Percentiles rank a stretch among this genome's conserved stretches.
Evolutionary conservation across 2,329 filamentous ascomycete species (phyloP).

Genomic region (Monilinia fructigena): DNA sequence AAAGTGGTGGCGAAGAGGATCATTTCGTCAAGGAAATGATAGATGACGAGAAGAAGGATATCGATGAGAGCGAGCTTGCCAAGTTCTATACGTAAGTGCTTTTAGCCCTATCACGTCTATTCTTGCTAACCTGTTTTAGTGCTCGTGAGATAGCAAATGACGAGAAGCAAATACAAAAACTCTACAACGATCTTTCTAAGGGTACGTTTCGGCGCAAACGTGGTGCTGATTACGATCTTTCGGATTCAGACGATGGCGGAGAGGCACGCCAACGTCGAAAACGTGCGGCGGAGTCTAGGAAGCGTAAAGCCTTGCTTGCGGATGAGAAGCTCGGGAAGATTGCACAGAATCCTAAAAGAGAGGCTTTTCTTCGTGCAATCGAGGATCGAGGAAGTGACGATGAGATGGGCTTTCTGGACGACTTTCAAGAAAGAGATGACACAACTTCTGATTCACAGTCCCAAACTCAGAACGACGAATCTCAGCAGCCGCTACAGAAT

Average conservation of each 20-base stretch:
- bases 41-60: constrained; percentile 76
- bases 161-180: constrained; percentile 83
- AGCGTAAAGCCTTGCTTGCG: constrained; percentile 82
- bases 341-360: constrained; percentile 81
- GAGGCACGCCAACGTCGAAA: constrained; percentile 77
- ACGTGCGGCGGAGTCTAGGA: constrained; percentile 83
- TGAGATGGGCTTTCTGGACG: constrained; percentile 71
- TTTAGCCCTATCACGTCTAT: not conserved
- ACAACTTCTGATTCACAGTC: constrained; percentile 42
- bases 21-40: constrained; percentile 83
- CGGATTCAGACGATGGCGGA: constrained; percentile 86
- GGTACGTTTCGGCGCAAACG: constrained; percentile 82
- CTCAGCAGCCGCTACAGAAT: constrained; percentile 48
- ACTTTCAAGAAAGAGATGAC: constrained; percentile 46
- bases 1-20: constrained; percentile 72
- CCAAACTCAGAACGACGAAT: constrained; percentile 41
- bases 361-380: constrained; percentile 86
- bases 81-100: constrained; percentile 83
- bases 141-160: constrained; percentile 77
- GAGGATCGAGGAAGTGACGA: constrained; percentile 78
- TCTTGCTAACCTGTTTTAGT: constrained; percentile 45
- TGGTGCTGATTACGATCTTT: constrained; percentile 77
- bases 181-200: constrained; percentile 90
- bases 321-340: constrained; percentile 92
- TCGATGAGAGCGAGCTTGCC: constrained; percentile 77